phyloP scores from a whole-genome alignment of 75 land plant species.

The Adiantum capillusveneris region DNA sequence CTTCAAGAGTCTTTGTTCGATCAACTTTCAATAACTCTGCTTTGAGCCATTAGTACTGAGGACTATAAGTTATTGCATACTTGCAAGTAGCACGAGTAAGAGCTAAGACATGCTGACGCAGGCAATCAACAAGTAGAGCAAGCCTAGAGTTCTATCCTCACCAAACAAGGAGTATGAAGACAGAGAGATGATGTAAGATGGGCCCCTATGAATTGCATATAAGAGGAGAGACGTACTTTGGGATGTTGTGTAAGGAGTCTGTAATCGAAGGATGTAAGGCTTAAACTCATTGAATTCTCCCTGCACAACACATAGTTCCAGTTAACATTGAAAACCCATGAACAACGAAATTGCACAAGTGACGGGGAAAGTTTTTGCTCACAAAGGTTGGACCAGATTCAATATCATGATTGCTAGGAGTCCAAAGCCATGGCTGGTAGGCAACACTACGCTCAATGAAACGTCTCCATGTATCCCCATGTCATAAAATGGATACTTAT shows the following conservation, averaged over 20 bases:
- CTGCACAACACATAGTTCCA: too few relatives aligned
- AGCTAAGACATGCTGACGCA: too few relatives aligned
- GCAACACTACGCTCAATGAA: constrained; percentile 41
- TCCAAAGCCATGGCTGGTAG: constrained; percentile 57
- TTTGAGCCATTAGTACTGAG: too few relatives aligned
- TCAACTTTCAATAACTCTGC: too few relatives aligned
- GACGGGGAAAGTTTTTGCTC: not conserved
- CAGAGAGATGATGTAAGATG: constrained; percentile 30
- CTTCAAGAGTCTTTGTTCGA: too few relatives aligned
- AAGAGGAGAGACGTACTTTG: constrained; percentile 29
- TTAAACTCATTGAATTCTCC: constrained; percentile 19
- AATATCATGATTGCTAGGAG: constrained; percentile 44
- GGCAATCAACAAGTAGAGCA: too few relatives aligned
- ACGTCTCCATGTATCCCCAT: constrained; percentile 61
- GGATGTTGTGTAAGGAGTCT: constrained; percentile 22
- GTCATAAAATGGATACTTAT: constrained; percentile 30
- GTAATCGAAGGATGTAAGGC: constrained; percentile 19
- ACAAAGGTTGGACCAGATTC: constrained; percentile 19
- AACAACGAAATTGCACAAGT: too few relatives aligned
- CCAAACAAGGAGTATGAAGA: constrained; percentile 35
- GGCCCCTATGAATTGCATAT: constrained; percentile 29
- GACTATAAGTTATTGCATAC: too few relatives aligned
- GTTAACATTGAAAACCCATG: too few relatives aligned
- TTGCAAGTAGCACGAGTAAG: too few relatives aligned
- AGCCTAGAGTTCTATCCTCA: too few relatives aligned